Percentiles rank a stretch among this genome's conserved stretches.
Evolutionary conservation across 306 rosid genomes (phyloP).

Genomic region (Cucurbita ficifolia): DNA sequence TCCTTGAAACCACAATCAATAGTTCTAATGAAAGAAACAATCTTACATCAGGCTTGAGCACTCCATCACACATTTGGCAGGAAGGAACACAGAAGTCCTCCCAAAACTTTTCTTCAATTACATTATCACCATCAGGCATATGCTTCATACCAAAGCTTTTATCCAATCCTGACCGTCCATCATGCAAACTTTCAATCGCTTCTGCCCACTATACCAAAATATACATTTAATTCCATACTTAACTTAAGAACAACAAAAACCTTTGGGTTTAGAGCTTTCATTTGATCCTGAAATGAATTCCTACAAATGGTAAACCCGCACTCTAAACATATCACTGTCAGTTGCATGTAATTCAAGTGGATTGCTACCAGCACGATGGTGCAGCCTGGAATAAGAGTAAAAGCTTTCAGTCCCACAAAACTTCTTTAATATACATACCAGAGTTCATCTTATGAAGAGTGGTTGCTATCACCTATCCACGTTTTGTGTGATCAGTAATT

Average conservation of each 20-base stretch:
- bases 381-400: constrained; percentile 45
- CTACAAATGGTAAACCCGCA: constrained; percentile 62
- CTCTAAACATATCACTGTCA: constrained; percentile 63
- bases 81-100: constrained; percentile 75
- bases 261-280: constrained; percentile 78
- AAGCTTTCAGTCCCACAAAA: constrained; percentile 13
- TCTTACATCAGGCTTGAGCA: constrained; percentile 88
- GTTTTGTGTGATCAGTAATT: constrained; percentile 74
- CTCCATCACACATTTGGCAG: constrained; percentile 70
- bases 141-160: constrained; percentile 92
- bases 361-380: constrained; percentile 89
- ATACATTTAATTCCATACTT: background rate
- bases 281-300: constrained; percentile 61
- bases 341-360: constrained; percentile 93
- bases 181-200: constrained; percentile 68
- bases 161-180: constrained; percentile 57
- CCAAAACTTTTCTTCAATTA: constrained; percentile 87
- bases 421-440: constrained; percentile 3
- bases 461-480: constrained; percentile 54
- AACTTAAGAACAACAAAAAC: constrained; percentile 25
- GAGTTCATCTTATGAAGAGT: constrained; percentile 9
- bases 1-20: no score
- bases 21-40: background rate
- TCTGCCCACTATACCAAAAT: constrained; percentile 66
- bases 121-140: constrained; percentile 95